These are phyloP conservation scores for Symbiodinium natans DNA, from an alignment of 73 alveolate species.

Conservation along the genomic window DNA sequence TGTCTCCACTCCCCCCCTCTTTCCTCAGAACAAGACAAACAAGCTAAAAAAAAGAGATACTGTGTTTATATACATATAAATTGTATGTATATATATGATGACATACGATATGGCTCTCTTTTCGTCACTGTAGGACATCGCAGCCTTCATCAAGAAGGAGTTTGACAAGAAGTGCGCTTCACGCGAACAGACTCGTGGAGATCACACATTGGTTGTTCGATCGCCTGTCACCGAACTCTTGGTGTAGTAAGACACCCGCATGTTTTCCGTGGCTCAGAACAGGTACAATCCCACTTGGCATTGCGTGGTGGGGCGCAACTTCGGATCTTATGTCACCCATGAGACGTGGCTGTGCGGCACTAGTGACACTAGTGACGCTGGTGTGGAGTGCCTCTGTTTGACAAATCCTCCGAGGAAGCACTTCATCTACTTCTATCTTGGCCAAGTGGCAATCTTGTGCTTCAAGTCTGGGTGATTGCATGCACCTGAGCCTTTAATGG, in stretches of 20 bases:
- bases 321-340: conserved; percentile 98
- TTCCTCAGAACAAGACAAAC: too few relatives aligned
- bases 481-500: neutral
- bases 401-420: conserved; percentile 94
- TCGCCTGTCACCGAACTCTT: too few relatives aligned
- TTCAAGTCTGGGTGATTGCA: conserved; percentile 35
- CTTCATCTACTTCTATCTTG: conserved; percentile 98
- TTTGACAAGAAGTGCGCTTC: conserved; percentile 95
- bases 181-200: too few relatives aligned
- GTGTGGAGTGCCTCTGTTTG: too few relatives aligned
- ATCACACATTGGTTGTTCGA: too few relatives aligned
- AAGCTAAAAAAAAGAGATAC: too few relatives aligned
- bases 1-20: too few relatives aligned
- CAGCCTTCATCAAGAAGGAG: conserved; percentile 99
- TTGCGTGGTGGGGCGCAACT: conserved; percentile 97
- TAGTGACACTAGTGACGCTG: neutral
- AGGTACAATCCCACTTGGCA: conserved; percentile 99
- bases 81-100: too few relatives aligned
- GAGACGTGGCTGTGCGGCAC: conserved; percentile 95
- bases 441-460: conserved; percentile 80
- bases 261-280: too few relatives aligned
- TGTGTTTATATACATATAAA: too few relatives aligned
- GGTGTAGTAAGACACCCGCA: too few relatives aligned
- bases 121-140: conserved; percentile 62
- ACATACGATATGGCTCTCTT: too few relatives aligned